Evolutionary conservation across 163 green algal genomes (phyloP), one percentile per base, ranked within the genome.

Genomic region (Prototheca cutis): DNA sequence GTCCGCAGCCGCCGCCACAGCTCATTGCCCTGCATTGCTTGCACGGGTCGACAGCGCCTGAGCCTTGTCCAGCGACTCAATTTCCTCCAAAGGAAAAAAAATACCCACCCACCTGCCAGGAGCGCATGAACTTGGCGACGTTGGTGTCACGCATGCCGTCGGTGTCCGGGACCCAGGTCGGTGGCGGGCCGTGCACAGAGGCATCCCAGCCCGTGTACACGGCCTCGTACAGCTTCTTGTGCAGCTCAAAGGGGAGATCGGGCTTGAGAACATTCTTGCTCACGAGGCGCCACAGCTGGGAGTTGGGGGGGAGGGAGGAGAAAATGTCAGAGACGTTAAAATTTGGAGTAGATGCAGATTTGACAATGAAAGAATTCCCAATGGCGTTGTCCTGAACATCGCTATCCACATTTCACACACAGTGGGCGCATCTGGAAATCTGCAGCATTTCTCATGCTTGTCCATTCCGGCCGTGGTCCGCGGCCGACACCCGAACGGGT

Each of bases 81-180:
- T 58, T 10, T 24, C n/a, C 13, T 21, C 47, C 10, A 54, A 28
- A 2, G 23, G 23, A 54, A 27, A 21, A 21, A 17, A 54, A 40
- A 56, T 18, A 40, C 7, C 49, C 27, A 51, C 45, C 33, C 24
- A 76, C 79, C 71, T 79, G 17, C 2, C 80, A 78, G 19, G 13
- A 40, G 2, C 36, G 13, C 59, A 91, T 83, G 58, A 91, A 87
- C 7, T 29, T 21, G 0, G 67, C 76, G 17, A 74, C 52, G 48
- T 91, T 91, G 45, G 76, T 87, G 17, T 58, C 48, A 0, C 25
- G 7, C 15, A 74, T 42, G 17, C 59, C 59, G 0, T 66, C 36
- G 0, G 66, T 24, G 1, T 63, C 57, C 3, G 84, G 83, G n/a
- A 81, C 55, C 84, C 84, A 92, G 1, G 77, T 63, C 2, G 83